Conservation (phyloP, 192 early-diverging fungal species). For the Coemansia sp. region DNA sequence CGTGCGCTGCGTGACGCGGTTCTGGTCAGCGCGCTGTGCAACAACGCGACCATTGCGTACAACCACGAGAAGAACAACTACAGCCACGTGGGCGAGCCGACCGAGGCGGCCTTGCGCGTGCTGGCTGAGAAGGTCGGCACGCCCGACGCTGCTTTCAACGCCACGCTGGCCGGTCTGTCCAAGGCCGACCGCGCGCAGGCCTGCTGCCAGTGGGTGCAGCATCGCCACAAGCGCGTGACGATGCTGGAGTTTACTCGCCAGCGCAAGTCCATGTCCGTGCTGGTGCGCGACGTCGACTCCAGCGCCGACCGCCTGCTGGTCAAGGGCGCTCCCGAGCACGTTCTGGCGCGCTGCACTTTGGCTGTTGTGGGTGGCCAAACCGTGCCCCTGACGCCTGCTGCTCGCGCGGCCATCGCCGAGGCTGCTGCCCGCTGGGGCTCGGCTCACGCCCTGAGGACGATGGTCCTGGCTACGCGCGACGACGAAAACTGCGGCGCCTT, state of each 20-base stretch:
- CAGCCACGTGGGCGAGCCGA: conserved; percentile 92
- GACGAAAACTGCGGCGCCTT: conserved; percentile 47
- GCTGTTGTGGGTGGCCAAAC: conserved; percentile 36
- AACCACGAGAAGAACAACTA: conserved; percentile 70
- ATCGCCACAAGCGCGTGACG: conserved; percentile 60
- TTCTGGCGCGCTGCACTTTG: conserved; percentile 83
- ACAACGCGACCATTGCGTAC: conserved; percentile 85
- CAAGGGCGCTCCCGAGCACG: conserved; percentile 94
- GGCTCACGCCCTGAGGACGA: conserved; percentile 78
- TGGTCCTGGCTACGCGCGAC: conserved; percentile 89
- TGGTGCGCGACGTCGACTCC: conserved; percentile 56
- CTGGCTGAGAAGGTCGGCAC: conserved; percentile 94
- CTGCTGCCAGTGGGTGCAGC: conserved; percentile 74
- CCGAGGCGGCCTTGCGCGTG: conserved; percentile 94
- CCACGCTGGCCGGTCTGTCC: conserved; percentile 52
- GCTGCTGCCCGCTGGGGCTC: conserved; percentile 78
- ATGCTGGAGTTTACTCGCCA: conserved; percentile 96
- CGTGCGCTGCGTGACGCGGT: conserved; percentile 50
- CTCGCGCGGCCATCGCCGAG: conserved; percentile 64
- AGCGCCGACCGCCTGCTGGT: conserved; percentile 64
- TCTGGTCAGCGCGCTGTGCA: conserved; percentile 82
- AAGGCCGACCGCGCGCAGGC: conserved; percentile 64
- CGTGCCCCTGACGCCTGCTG: conserved; percentile 66
- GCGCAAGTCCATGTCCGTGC: conserved; percentile 97
- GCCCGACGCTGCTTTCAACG: conserved; percentile 69